Conservation (phyloP, 164 flowering plant species). For the Macadamia integrifolia region DNA sequence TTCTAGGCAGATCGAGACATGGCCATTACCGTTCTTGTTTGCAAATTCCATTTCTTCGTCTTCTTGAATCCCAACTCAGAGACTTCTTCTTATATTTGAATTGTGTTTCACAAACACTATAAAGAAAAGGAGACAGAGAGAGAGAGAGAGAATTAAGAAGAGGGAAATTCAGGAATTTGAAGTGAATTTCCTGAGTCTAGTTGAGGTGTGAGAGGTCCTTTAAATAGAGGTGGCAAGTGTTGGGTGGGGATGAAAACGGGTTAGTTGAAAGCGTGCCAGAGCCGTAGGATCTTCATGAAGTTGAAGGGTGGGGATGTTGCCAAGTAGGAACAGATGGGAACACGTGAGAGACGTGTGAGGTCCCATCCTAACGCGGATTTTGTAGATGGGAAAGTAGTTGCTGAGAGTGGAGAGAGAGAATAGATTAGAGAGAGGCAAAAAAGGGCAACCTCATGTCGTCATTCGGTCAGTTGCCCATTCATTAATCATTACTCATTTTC, state of each 20-base stretch:
- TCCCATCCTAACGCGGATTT: not conserved
- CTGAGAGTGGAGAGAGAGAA: not conserved
- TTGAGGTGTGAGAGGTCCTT: slow-evolving; percentile 9
- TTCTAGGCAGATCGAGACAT: slow-evolving; percentile 8
- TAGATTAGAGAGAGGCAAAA: too few species aligned
- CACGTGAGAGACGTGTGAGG: not conserved
- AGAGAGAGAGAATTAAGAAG: slow-evolving; percentile 1
- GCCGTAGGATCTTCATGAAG: slow-evolving; percentile 16
- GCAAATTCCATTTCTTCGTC: not conserved
- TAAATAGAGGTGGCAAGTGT: slow-evolving; percentile 18
- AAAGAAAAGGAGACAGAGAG: not conserved
- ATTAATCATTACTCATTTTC: too few species aligned
- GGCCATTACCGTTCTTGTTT: slow-evolving; percentile 13
- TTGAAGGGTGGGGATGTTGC: slow-evolving; percentile 4
- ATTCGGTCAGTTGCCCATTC: not conserved
- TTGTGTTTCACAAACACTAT: too few species aligned
- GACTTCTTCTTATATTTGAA: too few species aligned
- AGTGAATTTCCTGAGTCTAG: slow-evolving; percentile 21
- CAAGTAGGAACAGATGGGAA: slow-evolving; percentile 11
- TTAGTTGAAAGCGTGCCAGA: slow-evolving; percentile 17
- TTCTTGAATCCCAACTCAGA: too few species aligned
- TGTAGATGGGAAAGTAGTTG: slow-evolving; percentile 6
- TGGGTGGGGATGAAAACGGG: slow-evolving; percentile 20
- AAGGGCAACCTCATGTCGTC: not conserved
- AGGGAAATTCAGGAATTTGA: not conserved